Evolutionary conservation across 768 basidiomycete genomes (phyloP), one percentile per base, ranked within the genome.

Genomic region (Phaffia tasmanica): DNA sequence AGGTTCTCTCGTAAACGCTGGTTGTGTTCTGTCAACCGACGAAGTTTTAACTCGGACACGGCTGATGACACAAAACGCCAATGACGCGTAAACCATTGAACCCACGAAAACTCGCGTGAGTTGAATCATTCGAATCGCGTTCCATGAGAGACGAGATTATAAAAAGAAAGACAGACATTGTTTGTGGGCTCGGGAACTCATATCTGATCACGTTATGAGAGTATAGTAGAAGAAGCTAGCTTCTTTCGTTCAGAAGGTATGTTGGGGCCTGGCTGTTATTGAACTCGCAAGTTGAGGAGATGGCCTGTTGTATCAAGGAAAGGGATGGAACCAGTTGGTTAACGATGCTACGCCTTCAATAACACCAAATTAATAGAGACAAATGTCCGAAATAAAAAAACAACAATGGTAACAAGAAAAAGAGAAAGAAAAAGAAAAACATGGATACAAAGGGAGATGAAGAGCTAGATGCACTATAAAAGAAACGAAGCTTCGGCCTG

Each of bases 11-110:
- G 81, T 74, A 95, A 77, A 70, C 93, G 82, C 76, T 88, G 86
- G 74, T 94, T 97, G 79, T 95, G 91, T 79, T 97, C 93, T 60
- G 86, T 88, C 74, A 97, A 80, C 50, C 93, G 82, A 48, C 92
- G 84, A 70, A 95, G 85, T 83, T 94, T 95, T 75, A 95, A 87
- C 82, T 95, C 93, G 59, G 88, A 89, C 90, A 97, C 94, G 73
- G 89, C 67, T 69, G 61, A 18, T 16, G 9, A 18, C 5, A 49
- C 3, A 3, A 35, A 51, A 19, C 32, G 19, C 4, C 11, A 42
- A 5, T 11, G 35, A 42, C 35, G 35, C 35, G 35, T 42, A 11
- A 42, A 5, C 4, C 35, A 11, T 5, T 11, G 11, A 42, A 42
- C 11, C 11, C 35, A 42, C 6, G 35, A 5, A 11, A 11, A 11